A percentile compares a stretch with the other conserved stretches of the same genome.
These are phyloP conservation scores for Thermothelomyces thermophilus DNA, from an alignment of 2,329 filamentous ascomycete species.

Conservation along the genomic window DNA sequence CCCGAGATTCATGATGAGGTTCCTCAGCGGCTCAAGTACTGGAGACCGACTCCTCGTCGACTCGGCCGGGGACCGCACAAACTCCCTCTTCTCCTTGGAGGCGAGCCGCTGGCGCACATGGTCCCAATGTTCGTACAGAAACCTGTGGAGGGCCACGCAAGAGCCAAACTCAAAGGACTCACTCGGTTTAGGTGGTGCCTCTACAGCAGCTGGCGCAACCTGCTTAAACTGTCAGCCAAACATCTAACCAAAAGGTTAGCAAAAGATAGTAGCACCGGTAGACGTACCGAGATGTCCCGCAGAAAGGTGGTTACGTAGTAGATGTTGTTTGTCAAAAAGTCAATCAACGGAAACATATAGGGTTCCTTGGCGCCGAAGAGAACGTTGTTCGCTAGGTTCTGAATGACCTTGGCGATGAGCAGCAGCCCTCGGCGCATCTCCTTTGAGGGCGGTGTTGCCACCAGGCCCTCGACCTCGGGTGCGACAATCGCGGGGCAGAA, in stretches of 20 bases:
- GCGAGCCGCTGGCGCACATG: conserved; percentile 59
- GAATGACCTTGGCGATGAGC: conserved; percentile 64
- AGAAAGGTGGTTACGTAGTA: conserved; percentile 61
- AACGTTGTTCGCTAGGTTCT: conserved; percentile 66
- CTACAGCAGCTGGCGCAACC: conserved; percentile 44
- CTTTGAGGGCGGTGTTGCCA: conserved; percentile 54
- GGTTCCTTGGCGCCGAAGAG: conserved; percentile 65
- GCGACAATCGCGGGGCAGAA: conserved; percentile 68
- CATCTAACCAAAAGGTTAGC: background rate
- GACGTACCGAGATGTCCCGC: conserved; percentile 57
- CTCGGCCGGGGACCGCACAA: conserved; percentile 49
- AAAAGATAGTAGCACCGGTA: background rate
- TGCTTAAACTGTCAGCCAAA: conserved; percentile 21
- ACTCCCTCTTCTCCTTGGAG: conserved; percentile 51
- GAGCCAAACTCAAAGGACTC: conserved; percentile 63
- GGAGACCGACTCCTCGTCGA: conserved; percentile 46
- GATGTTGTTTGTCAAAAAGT: conserved; percentile 62
- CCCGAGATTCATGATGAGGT: conserved; percentile 59
- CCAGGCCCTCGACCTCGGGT: conserved; percentile 61
- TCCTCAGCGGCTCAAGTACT: conserved; percentile 53
- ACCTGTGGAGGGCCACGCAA: conserved; percentile 62
- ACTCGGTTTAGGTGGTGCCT: conserved; percentile 33
- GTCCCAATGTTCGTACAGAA: conserved; percentile 67
- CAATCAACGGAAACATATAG: conserved; percentile 65
- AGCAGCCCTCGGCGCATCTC: conserved; percentile 63